Percentiles rank a stretch among this genome's conserved stretches.
Conservation (phyloP, 176 grass and related monocot genomes). For the Aegilops umbellulata region DNA sequence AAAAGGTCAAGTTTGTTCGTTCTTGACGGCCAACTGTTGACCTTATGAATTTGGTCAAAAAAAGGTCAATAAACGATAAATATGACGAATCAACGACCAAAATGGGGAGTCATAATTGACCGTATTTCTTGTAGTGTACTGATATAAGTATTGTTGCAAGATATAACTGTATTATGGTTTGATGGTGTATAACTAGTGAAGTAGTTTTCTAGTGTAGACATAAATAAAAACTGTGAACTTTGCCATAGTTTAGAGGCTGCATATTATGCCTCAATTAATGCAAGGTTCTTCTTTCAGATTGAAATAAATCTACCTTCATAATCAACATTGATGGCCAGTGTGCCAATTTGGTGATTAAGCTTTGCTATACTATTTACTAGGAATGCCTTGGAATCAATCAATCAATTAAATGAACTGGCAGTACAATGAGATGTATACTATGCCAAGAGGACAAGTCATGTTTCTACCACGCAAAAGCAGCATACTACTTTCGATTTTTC, state of each 20-base stretch:
- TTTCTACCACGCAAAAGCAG: neutral
- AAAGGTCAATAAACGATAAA: too few relatives aligned
- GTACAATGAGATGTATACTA: conserved; percentile 3
- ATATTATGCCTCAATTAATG: neutral
- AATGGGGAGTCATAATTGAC: too few relatives aligned
- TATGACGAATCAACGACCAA: too few relatives aligned
- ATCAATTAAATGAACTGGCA: neutral
- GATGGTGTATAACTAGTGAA: neutral
- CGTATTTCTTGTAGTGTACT: too few relatives aligned
- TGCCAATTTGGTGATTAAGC: neutral
- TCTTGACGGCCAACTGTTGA: too few relatives aligned
- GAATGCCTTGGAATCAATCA: neutral
- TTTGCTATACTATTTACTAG: neutral
- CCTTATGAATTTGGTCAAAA: too few relatives aligned
- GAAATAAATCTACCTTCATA: neutral
- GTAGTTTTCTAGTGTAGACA: neutral
- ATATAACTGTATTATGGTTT: neutral
- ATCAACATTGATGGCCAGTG: neutral
- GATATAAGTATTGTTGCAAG: neutral
- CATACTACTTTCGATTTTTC: too few relatives aligned
- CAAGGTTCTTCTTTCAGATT: neutral
- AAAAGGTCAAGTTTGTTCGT: too few relatives aligned
- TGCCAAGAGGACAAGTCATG: neutral
- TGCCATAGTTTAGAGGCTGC: neutral
- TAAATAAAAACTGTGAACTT: neutral